Evolutionary conservation across 805 yeast species (phyloP), one percentile per base, ranked within the genome.

Genomic region (Wickerhamiella brachini): DNA sequence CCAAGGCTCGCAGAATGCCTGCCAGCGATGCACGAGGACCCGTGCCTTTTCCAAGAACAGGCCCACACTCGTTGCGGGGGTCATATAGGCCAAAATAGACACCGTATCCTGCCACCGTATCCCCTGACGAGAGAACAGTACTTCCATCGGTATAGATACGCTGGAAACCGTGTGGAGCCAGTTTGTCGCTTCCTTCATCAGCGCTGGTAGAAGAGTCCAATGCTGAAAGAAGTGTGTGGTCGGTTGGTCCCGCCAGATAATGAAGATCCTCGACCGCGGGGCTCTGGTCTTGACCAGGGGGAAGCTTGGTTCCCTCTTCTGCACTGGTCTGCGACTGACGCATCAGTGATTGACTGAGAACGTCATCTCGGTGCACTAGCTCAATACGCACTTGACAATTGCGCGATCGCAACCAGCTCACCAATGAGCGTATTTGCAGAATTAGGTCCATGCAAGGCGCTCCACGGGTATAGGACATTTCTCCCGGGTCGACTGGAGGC

Each of bases 31-130:
- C 55, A 2, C 55, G 46, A 9, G 55, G 53, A 3, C 53, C 55
- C 13, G 53, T 53, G 7, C 55, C 55, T 15, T 41, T 43, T 15
- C 53, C 55, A 3, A 44, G 22, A 15, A 50, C 49, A 9, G 51
- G 49, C 13, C 49, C 55, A n/a, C 53, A 47, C 49, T 50, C 53
- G 26, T 53, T 53, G 15, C 55, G 52, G 7, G 51, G 51, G 29
- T 53, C 55, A 18, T 48, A 50, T 13, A 44, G 24, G 12, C 55
- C 55, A 42, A 53, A 50, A 31, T 46, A 53, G 8, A 53, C 51
- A 18, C 55, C 53, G 23, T 53, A 53, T n/a, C 55, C 55, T 1
- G 55, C 55, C 10, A 41, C 31, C 2, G 50, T 47, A 3, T 23
- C 48, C 1, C 47, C 47, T n/a, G 46, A 49, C 13, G 13, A 20